Percentiles rank a stretch among this genome's conserved stretches.
Evolutionary conservation across 768 basidiomycete species (phyloP).

Genomic region (Mycena latifolia): DNA sequence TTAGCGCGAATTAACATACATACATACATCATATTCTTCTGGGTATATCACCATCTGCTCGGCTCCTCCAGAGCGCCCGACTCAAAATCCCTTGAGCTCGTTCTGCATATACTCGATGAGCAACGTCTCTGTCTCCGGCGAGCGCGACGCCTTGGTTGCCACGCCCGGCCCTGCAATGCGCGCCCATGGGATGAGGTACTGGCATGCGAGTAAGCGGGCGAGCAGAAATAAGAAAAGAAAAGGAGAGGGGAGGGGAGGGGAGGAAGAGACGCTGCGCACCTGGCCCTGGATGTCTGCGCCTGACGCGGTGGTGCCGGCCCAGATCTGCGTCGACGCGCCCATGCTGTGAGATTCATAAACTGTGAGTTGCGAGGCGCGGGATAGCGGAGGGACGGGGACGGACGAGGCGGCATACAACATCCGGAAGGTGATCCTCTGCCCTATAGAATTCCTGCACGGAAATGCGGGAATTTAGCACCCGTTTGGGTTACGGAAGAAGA

Average conservation of each 20-base stretch:
- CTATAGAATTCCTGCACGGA: not conserved
- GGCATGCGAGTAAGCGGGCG: no score
- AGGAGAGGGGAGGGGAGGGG: no score
- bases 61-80: no score
- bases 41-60: no score
- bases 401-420: not conserved
- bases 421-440: not conserved
- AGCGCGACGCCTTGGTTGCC: not conserved
- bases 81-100: conserved; percentile 1
- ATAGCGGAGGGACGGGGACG: not conserved
- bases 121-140: not conserved
- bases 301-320: conserved; percentile 6
- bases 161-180: not conserved
- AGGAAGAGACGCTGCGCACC: no score
- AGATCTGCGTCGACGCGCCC: conserved; percentile 6
- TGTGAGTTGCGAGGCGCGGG: no score
- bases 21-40: no score
- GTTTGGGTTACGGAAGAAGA: no score
- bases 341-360: not conserved
- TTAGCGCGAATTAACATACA: no score
- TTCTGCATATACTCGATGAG: not conserved
- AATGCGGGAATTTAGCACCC: no score
- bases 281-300: not conserved
- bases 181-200: conserved; percentile 12
- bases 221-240: not conserved